Evolutionary conservation across 345 rosid genomes (phyloP), one percentile per base, ranked within the genome.

Genomic region (Linum lewisii): DNA sequence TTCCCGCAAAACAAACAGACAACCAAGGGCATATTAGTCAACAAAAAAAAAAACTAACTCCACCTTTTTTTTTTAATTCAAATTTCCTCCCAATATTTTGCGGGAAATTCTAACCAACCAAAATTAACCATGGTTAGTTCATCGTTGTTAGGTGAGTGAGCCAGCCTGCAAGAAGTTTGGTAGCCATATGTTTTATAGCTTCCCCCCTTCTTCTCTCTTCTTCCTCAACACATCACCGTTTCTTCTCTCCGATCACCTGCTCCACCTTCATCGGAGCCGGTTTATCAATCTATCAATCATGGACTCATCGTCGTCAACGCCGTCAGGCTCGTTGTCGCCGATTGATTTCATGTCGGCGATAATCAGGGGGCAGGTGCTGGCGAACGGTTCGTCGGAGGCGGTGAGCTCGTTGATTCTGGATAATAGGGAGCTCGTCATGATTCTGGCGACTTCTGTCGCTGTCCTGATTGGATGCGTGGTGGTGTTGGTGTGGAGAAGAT

Each of bases 381-480:
- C 84, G 4, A 86, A 90, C 69, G 73, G 72, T 54, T 89, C 97
- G 0, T 72, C 58, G 18, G 47, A 11, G 16, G 94, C 82, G 65
- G 65, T 83, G 13, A 67, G 86, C 22, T 58, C 94, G 14, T 7
- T 72, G 58, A 63, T 72, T 9, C 25, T 58, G 0, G 90, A 89
- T 74, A 89, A 87, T 63, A 81, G 88, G 3, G 85, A 90, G 83
- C 60, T 90, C 57, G 82, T 86, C 0, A 78, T 84, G 84, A 58
- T 94, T 32, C 64, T 94, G 1, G 73, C 99, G 15, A 94, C 99
- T 59, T 87, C 97, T 53, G 71, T 94, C 25, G 97, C 99, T 0
- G 88, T 94, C 42, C 67, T 94, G 52, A 69, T 94, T 53, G 99
- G 99, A 9, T 90, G 96, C 69, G 88, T 82, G 21, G 82, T 90